Evolutionary conservation across 208 protist species (phyloP).

Genomic region (Trypanosoma avium): DNA sequence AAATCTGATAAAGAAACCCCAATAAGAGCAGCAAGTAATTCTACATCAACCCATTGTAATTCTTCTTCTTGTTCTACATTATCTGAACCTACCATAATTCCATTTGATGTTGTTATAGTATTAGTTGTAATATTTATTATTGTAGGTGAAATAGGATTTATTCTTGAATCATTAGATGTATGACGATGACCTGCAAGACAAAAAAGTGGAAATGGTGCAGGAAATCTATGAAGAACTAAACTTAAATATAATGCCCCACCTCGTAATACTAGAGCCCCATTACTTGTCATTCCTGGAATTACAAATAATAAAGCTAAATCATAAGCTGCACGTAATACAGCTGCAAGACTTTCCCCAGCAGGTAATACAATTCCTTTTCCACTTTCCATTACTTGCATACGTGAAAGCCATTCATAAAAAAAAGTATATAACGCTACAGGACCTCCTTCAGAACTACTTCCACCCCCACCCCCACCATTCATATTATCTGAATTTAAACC

Average conservation of each 20-base stretch:
- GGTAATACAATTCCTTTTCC: constrained; percentile 39
- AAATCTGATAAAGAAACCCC: constrained; percentile 68
- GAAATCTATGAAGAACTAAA: constrained; percentile 63
- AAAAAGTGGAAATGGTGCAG: constrained; percentile 74
- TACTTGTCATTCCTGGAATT: constrained; percentile 35
- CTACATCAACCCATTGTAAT: constrained; percentile 82
- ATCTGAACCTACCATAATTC: neutral
- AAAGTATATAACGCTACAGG: constrained; percentile 53
- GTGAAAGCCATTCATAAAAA: constrained; percentile 70
- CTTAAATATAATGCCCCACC: constrained; percentile 65
- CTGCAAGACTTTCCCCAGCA: constrained; percentile 43
- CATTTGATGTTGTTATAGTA: neutral
- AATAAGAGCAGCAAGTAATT: constrained; percentile 54
- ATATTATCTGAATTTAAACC: constrained; percentile 7
- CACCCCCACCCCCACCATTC: constrained; percentile 4
- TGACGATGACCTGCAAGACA: constrained; percentile 15
- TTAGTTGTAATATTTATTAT: neutral
- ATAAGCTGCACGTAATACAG: constrained; percentile 68
- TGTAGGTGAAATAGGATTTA: too few relatives aligned
- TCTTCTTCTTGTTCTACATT: constrained; percentile 27
- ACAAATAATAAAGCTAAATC: constrained; percentile 51
- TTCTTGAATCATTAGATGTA: neutral
- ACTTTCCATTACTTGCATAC: constrained; percentile 28
- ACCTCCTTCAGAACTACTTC: constrained; percentile 13
- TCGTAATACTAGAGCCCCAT: constrained; percentile 32